Base-by-base conservation (phyloP, 2,329 filamentous ascomycete genomes). In the Botrytis medusae region DNA sequence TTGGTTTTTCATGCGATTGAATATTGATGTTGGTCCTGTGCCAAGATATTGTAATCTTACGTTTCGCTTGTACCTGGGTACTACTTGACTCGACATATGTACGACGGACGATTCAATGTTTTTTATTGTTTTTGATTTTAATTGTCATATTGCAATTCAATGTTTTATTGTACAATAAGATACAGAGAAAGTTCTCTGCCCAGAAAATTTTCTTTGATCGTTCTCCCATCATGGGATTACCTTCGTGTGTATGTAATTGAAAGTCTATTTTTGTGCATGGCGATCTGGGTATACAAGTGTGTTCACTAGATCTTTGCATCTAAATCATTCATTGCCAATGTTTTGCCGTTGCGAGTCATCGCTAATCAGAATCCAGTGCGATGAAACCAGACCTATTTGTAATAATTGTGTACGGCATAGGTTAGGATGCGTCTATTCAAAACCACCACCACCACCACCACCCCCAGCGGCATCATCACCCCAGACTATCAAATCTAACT, bases 361-460 rank as follows among this genome's bases (percentile, higher is more conserved):
- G 22, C 48, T 57, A 51, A 62, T 29, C 29, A 62, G 14, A n/a
- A 34, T 42, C 48, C 64, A 77, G 75, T 77, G 75, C 46, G 74
- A 77, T 46, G 75, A 77, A 29, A 60, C 59, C 29, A 72, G 72
- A 46, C 75, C 75, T 8, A 61, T 75, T 14, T 77, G 75, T 34
- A 72, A 72, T 42, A 76, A 73, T 44, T 77, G 75, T 42, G 44
- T 75, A 63, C 62, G 75, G 18, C 75, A 77, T 72, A 71, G 72
- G 32, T 71, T 76, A 40, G 62, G 64, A 44, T 77, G 75, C 46
- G 48, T 72, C n/a, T 76, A 77, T 44, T 22, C 57, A 32, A 72
- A 69, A 51, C 71, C 71, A 42, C 64, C 71, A 20, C 71, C 71
- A 20, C 71, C 71, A 8, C 48, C 44, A 2, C 71, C 57, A 8